A percentile compares a stretch with the other conserved stretches of the same genome.
Evolutionary conservation across 2,329 filamentous ascomycete genomes (phyloP).

Genomic region (Claviceps humidiphila): DNA sequence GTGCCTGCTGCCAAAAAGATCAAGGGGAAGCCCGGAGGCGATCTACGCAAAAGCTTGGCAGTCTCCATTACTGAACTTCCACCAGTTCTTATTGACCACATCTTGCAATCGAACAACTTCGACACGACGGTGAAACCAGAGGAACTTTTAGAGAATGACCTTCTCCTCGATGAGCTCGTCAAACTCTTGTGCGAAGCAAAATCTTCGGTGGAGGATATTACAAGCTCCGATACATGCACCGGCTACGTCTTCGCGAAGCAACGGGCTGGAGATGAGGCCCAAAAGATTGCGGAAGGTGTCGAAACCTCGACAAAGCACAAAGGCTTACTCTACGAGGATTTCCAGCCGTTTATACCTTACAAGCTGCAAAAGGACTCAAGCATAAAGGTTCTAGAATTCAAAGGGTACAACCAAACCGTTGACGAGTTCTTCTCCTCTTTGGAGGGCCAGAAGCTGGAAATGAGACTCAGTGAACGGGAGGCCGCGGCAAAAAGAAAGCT

Average conservation of each 20-base stretch:
- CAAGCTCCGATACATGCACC: constrained; percentile 48
- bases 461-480: constrained; percentile 68
- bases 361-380: constrained; percentile 60
- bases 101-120: constrained; percentile 55
- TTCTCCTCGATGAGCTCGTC: constrained; percentile 52
- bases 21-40: constrained; percentile 61
- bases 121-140: constrained; percentile 55
- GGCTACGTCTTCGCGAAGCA: constrained; percentile 83
- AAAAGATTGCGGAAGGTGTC: constrained; percentile 10
- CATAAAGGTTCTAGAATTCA: constrained; percentile 59
- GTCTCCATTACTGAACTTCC: constrained; percentile 80
- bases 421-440: constrained; percentile 97
- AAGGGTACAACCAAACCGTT: constrained; percentile 82
- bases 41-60: constrained; percentile 66
- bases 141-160: constrained; percentile 54
- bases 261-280: constrained; percentile 13
- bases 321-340: constrained; percentile 74
- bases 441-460: constrained; percentile 80
- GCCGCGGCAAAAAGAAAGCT: constrained; percentile 70
- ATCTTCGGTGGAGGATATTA: constrained; percentile 52
- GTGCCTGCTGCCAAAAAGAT: constrained; percentile 43
- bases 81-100: constrained; percentile 78
- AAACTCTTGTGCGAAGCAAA: constrained; percentile 55
- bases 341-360: constrained; percentile 77
- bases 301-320: constrained; percentile 26